These are phyloP conservation scores for Sordariomycetes sp. DNA, from an alignment of 2,329 filamentous ascomycete species.

Conservation along the genomic window DNA sequence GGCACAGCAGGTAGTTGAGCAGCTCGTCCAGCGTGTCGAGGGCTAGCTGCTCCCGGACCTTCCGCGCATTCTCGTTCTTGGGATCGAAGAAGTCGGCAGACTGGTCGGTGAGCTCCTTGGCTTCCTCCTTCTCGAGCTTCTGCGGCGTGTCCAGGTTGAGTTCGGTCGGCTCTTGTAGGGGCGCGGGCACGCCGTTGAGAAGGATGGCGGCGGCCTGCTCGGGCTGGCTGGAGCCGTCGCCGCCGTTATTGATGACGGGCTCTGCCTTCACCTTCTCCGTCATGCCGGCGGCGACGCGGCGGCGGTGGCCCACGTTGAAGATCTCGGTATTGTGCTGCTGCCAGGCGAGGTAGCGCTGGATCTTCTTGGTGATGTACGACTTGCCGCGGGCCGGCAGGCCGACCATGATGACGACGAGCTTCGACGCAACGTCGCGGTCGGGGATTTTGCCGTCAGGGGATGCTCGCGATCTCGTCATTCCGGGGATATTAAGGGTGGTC, in stretches of 20 bases:
- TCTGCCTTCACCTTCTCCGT: slow-evolving; percentile 17
- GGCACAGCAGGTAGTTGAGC: slow-evolving; percentile 71
- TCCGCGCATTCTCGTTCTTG: slow-evolving; percentile 66
- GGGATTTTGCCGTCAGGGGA: slow-evolving; percentile 93
- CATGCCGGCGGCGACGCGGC: slow-evolving; percentile 62
- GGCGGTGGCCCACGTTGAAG: slow-evolving; percentile 92
- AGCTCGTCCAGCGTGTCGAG: slow-evolving; percentile 87
- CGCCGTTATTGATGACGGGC: slow-evolving; percentile 12
- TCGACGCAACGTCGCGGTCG: slow-evolving; percentile 85
- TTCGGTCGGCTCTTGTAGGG: slow-evolving; percentile 13
- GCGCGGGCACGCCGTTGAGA: slow-evolving; percentile 35
- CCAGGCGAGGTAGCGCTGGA: slow-evolving; percentile 92
- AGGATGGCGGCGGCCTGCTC: slow-evolving; percentile 40
- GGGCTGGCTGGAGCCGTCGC: slow-evolving; percentile 26
- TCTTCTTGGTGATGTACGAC: slow-evolving; percentile 97
- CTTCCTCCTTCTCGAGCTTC: not conserved
- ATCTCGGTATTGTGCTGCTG: slow-evolving; percentile 91
- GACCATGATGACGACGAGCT: slow-evolving; percentile 97
- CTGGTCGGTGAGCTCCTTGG: slow-evolving; percentile 49
- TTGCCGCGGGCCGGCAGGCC: slow-evolving; percentile 90
- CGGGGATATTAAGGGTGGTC: slow-evolving; percentile 92
- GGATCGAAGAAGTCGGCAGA: slow-evolving; percentile 92
- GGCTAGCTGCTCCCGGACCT: slow-evolving; percentile 80
- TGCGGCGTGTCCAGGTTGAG: slow-evolving; percentile 4
- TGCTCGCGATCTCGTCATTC: slow-evolving; percentile 86